Evolutionary conservation across 345 rosid genomes (phyloP).

Genomic region (Sonneratia caseolaris): DNA sequence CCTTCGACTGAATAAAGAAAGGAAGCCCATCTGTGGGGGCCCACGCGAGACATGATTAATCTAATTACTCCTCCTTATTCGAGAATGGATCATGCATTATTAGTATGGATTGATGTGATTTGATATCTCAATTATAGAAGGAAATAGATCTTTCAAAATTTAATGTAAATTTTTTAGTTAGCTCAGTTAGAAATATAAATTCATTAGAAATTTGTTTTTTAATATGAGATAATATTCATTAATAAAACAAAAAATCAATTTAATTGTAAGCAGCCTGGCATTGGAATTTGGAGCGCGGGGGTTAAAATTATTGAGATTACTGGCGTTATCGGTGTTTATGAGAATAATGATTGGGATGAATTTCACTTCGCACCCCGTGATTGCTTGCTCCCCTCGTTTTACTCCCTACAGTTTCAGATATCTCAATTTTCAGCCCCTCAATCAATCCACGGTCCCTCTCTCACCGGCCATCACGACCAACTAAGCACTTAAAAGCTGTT

Average conservation of each 20-base stretch:
- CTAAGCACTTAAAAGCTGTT: no score
- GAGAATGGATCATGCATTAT: no score
- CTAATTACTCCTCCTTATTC: background rate
- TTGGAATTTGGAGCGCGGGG: slow-evolving; percentile 8
- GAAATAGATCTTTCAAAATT: no score
- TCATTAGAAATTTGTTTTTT: no score
- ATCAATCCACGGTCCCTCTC: background rate
- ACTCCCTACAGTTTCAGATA: background rate
- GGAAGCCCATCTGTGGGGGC: background rate
- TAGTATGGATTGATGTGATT: no score
- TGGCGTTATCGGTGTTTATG: background rate
- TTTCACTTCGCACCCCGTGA: background rate
- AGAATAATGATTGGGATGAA: background rate
- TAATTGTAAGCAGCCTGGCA: background rate
- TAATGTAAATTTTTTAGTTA: no score
- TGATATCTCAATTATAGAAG: no score
- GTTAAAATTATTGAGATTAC: background rate
- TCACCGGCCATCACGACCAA: no score
- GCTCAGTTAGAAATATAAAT: no score
- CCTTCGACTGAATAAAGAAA: background rate
- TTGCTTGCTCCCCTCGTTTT: background rate
- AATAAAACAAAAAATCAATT: no score
- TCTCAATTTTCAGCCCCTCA: background rate
- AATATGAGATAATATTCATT: no score
- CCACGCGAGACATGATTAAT: background rate